Evolutionary conservation across 2,329 filamentous ascomycete species (phyloP).

Genomic region (Fusarium siculi): DNA sequence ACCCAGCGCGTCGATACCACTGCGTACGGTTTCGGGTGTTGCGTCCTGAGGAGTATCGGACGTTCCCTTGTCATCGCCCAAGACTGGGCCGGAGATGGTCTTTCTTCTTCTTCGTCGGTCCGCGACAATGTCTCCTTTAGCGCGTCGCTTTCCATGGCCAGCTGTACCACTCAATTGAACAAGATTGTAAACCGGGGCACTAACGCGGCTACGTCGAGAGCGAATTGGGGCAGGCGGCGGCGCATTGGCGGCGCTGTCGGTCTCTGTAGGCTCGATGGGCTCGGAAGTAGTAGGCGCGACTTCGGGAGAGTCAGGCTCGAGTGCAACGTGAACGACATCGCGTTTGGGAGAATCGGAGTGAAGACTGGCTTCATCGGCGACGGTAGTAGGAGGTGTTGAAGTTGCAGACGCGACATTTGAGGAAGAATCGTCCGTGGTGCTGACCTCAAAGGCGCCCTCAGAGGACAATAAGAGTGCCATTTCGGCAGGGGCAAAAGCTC

Average conservation of each 20-base stretch:
- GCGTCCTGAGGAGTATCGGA: slow-evolving; percentile 22
- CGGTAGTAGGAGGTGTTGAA: slow-evolving; percentile 74
- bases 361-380: slow-evolving; percentile 70
- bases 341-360: slow-evolving; percentile 57
- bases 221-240: slow-evolving; percentile 44
- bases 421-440: slow-evolving; percentile 51
- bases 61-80: slow-evolving; percentile 1
- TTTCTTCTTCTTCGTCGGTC: slow-evolving; percentile 59
- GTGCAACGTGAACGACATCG: slow-evolving; percentile 50
- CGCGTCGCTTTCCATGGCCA: slow-evolving; percentile 66
- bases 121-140: slow-evolving; percentile 61
- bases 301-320: slow-evolving; percentile 45
- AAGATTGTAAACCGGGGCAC: slow-evolving; percentile 73
- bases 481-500: slow-evolving; percentile 23
- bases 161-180: slow-evolving; percentile 70
- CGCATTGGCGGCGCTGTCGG: slow-evolving; percentile 15
- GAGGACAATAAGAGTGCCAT: slow-evolving; percentile 48
- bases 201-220: slow-evolving; percentile 65
- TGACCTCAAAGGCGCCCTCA: slow-evolving; percentile 48
- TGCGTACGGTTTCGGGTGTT: slow-evolving; percentile 41
- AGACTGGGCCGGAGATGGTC: slow-evolving; percentile 56
- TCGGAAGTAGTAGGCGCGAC: slow-evolving; percentile 20
- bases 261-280: slow-evolving; percentile 23
- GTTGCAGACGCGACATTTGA: slow-evolving; percentile 65
- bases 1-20: slow-evolving; percentile 60